Base-by-base conservation (phyloP, 2,329 filamentous ascomycete species). In the Penicillium sclerotigenum region DNA sequence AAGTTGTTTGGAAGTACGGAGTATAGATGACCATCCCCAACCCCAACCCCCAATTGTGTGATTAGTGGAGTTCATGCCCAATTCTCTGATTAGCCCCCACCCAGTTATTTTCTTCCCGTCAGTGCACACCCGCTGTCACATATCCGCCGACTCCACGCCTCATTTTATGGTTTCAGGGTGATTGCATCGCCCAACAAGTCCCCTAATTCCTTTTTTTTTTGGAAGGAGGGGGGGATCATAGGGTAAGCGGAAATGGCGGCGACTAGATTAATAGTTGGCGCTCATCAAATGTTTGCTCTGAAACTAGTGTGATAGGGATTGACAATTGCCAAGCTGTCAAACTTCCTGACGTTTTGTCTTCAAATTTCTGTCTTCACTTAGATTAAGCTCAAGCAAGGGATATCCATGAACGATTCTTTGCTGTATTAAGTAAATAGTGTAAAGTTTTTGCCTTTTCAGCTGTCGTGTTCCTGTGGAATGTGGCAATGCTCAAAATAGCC, bases 111-210 rank as follows among this genome's bases (percentile, higher is more conserved):
- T 24, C 18, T 29, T 37, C 13, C 50, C 29, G 53, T 61, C 56
- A 58, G 57, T 57, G 57, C 53, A 46, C 52, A 58, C 47, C 60
- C 59, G 57, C 59, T 63, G 62, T 62, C 63, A 64, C 61, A 59
- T 59, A 50, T 47, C 41, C 47, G 45, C 34, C 56, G 47, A 36
- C 22, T 41, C 36, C 41, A 53, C 52, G 54, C 57, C 57, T 61
- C 52, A 49, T 47, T 56, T 28, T 38, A 40, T 38, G 31, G 62
- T 63, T 65, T 65, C 62, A 65, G 60, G 60, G 54, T 63, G 49
- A 61, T 62, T 59, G 59, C 58, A 58, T 62, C 52, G 24, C 59
- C 60, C 62, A 65, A 48, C 37, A 65, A 43, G 47, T 56, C 60
- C 37, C n/a, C 20, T 26, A 51, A 33, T 38, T 51, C 33, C 9